A percentile compares a stretch with the other conserved stretches of the same genome.
These are phyloP conservation scores for Pythium brachiatum DNA, from an alignment of 352 stramenopile species.

Conservation along the genomic window DNA sequence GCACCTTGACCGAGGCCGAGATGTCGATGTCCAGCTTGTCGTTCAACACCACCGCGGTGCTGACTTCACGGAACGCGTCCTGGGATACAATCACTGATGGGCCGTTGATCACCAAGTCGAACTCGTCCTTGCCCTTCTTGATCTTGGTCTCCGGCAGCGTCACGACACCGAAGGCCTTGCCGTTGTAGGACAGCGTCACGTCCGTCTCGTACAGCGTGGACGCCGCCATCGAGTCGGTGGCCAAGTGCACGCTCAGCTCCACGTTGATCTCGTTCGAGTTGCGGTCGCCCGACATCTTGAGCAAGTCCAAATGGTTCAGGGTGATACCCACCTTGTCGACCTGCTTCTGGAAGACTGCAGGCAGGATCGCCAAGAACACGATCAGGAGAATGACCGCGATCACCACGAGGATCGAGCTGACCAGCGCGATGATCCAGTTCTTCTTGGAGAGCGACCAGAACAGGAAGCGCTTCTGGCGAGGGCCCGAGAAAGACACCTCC, in stretches of 20 bases:
- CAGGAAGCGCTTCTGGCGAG: constrained; percentile 37
- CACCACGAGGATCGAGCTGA: constrained; percentile 40
- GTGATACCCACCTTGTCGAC: constrained; percentile 55
- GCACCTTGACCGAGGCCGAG: constrained; percentile 40
- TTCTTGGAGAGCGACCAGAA: constrained; percentile 57
- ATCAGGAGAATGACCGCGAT: constrained; percentile 56
- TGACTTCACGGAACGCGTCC: constrained; percentile 44
- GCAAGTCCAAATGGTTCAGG: constrained; percentile 68
- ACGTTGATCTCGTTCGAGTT: constrained; percentile 36
- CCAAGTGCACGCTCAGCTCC: constrained; percentile 53
- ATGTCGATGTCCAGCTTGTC: constrained; percentile 40
- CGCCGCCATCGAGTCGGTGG: constrained; percentile 43
- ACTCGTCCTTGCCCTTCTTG: constrained; percentile 50
- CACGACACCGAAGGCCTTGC: constrained; percentile 43
- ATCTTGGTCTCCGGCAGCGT: constrained; percentile 56
- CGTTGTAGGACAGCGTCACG: constrained; percentile 44
- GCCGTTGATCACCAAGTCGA: constrained; percentile 52
- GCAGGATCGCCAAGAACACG: constrained; percentile 54
- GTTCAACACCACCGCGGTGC: constrained; percentile 36
- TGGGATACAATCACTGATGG: constrained; percentile 37
- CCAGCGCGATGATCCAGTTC: constrained; percentile 48
- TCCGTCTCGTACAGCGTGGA: constrained; percentile 49
- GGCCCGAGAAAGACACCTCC: background rate
- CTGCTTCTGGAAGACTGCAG: constrained; percentile 60
- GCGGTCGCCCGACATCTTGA: constrained; percentile 37